A percentile compares a stretch with the other conserved stretches of the same genome.
These are phyloP conservation scores for Macaranga tanarius DNA, from an alignment of 441 rosid species.

Conservation along the genomic window DNA sequence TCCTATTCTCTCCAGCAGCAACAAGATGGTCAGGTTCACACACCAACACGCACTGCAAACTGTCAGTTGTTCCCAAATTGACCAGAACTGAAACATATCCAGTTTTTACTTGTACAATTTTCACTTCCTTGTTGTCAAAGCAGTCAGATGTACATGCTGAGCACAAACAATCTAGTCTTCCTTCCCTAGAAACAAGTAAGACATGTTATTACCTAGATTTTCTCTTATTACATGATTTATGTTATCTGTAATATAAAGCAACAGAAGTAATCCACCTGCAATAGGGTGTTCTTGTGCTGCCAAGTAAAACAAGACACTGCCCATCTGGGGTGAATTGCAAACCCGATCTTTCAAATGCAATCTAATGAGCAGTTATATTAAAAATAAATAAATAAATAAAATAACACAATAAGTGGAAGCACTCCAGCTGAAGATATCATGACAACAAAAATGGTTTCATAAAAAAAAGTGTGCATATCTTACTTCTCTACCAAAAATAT, in stretches of 20 bases:
- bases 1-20: slow-evolving; percentile 72
- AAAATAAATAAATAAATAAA: background rate
- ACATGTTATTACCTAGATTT: slow-evolving; percentile 21
- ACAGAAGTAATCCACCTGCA: slow-evolving; percentile 64
- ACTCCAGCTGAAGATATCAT: slow-evolving; percentile 14
- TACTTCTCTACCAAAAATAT: slow-evolving; percentile 48
- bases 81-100: slow-evolving; percentile 72
- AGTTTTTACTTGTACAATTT: slow-evolving; percentile 60
- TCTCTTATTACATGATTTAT: background rate
- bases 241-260: slow-evolving; percentile 18
- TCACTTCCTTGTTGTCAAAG: slow-evolving; percentile 53
- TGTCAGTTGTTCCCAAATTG: slow-evolving; percentile 54
- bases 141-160: slow-evolving; percentile 60
- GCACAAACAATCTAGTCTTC: slow-evolving; percentile 66
- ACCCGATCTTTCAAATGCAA: slow-evolving; percentile 52
- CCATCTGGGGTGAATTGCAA: slow-evolving; percentile 78
- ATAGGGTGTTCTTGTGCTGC: slow-evolving; percentile 62
- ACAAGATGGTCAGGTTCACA: slow-evolving; percentile 61
- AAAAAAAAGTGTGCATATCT: slow-evolving; percentile 13
- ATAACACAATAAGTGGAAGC: slow-evolving; percentile 14
- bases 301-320: slow-evolving; percentile 57
- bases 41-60: slow-evolving; percentile 57
- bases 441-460: slow-evolving; percentile 6
- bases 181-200: slow-evolving; percentile 49
- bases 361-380: slow-evolving; percentile 35